Percentiles rank a stretch among this genome's conserved stretches.
phyloP scores from a whole-genome alignment of 768 basidiomycete genomes.

The Cytidiella melzeri region DNA sequence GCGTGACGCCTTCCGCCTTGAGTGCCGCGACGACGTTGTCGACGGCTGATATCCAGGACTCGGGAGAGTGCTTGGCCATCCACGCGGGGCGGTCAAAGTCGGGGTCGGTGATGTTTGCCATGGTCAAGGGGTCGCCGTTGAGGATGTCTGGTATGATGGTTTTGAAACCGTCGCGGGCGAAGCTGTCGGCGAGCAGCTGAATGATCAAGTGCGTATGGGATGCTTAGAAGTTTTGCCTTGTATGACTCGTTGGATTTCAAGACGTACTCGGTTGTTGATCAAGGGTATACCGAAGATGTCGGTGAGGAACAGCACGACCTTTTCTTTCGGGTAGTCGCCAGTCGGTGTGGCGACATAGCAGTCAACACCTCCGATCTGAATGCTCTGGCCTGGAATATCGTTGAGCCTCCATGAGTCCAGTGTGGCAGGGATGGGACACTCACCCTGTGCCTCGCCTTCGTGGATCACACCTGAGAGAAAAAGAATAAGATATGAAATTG shows the following conservation, averaged over 20 bases:
- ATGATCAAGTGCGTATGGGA: not conserved
- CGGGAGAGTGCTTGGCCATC: slow-evolving; percentile 28
- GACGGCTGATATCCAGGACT: slow-evolving; percentile 27
- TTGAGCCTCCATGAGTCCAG: too few species aligned
- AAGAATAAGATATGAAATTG: too few species aligned
- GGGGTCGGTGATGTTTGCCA: slow-evolving; percentile 8
- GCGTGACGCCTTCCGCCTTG: slow-evolving; percentile 31
- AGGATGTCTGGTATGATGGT: slow-evolving; percentile 24
- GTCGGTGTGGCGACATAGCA: slow-evolving; percentile 38
- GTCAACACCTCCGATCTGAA: slow-evolving; percentile 32
- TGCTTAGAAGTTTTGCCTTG: too few species aligned
- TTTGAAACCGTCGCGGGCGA: slow-evolving; percentile 28
- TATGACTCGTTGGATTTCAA: too few species aligned
- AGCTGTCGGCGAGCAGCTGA: slow-evolving; percentile 27
- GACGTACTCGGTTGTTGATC: slow-evolving; percentile 24
- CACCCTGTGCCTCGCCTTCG: slow-evolving; percentile 19
- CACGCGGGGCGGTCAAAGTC: slow-evolving; percentile 29
- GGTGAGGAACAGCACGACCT: slow-evolving; percentile 33
- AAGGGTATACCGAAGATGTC: slow-evolving; percentile 28
- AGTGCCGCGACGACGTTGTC: slow-evolving; percentile 34
- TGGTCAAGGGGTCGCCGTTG: slow-evolving; percentile 21
- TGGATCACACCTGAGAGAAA: slow-evolving; percentile 15
- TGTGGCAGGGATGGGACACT: too few species aligned
- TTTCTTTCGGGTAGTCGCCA: slow-evolving; percentile 29
- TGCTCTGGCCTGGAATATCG: slow-evolving; percentile 30